Evolutionary conservation across 768 basidiomycete species (phyloP).

Genomic region (Mrakia blollopis): DNA sequence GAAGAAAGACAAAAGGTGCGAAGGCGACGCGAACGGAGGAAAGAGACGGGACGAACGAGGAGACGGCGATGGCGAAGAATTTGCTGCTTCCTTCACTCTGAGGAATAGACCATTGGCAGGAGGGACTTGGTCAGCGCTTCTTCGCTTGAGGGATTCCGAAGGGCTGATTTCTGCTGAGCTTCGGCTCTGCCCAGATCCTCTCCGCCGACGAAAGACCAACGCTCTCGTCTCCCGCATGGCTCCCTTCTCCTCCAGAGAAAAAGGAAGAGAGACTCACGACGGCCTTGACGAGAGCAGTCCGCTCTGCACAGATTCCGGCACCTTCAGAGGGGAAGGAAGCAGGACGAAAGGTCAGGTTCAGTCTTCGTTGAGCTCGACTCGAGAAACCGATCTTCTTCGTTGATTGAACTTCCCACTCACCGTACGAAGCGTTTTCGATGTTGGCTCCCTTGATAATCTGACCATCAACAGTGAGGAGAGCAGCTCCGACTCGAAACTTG

Average conservation of each 20-base stretch:
- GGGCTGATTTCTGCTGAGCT: no score
- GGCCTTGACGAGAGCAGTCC: constrained; percentile 92
- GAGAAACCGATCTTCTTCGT: background rate
- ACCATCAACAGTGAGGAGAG: constrained; percentile 59
- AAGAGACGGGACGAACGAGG: background rate
- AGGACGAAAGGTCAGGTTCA: background rate
- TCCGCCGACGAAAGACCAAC: constrained; percentile 2
- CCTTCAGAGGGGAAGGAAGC: constrained; percentile 49
- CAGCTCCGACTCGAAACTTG: constrained; percentile 82
- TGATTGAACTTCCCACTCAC: constrained; percentile 46
- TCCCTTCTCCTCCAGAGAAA: background rate
- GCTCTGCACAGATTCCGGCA: constrained; percentile 86
- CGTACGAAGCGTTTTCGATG: constrained; percentile 89
- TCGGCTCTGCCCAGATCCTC: background rate
- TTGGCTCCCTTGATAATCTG: constrained; percentile 78
- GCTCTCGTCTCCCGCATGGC: background rate
- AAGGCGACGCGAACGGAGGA: background rate
- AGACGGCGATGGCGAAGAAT: constrained; percentile 64
- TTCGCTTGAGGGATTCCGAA: no score
- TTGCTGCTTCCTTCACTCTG: constrained; percentile 72
- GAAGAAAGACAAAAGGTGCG: background rate
- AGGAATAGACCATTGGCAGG: background rate
- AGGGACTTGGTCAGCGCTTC: background rate
- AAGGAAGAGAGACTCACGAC: constrained; percentile 55
- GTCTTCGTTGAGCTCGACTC: background rate